Base-by-base conservation (phyloP, 2,329 filamentous ascomycete species). In the Waltergamsia citrina region DNA sequence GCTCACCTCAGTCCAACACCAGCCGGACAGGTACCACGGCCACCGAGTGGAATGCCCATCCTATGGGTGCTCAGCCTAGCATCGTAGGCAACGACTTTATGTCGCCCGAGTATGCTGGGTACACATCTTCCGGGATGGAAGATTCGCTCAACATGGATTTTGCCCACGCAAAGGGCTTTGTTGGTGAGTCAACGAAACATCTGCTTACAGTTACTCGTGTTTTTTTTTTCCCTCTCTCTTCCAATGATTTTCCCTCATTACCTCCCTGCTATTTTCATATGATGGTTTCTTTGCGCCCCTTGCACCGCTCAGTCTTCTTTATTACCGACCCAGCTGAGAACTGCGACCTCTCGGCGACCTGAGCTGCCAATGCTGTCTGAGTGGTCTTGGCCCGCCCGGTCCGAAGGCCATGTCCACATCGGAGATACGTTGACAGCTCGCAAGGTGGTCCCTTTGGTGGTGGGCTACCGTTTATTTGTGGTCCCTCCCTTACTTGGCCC, bases 1-100 rank as follows among this genome's bases (percentile, higher is more conserved):
- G 77, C 37, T 84, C 79, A 16, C 79, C 79, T 18, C 73, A 76
- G 46, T 78, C 77, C 2, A 69, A 71, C 41, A 68, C 72, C 47
- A 68, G 69, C 36, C 71, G 72, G 43, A 56, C 70, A 42, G 71
- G 21, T 23, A 20, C 71, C 40, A 62, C 64, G 46, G 66, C 74
- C 33, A 64, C 75, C 29, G 72, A 77, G 39, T 83, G 77, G 74
- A 55, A 66, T 43, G 56, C 63, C 15, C 48, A 52, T 33, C 69
- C 69, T 34, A 59, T 82, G 29, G 29, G 29, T 6, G 17, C 29
- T 6, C 74, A 70, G 43, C 78, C 79, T 20, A 61, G 66, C 48
- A 81, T 85, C 41, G 72, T 83, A 33, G 67, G 69, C 44, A 63
- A 70, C 39, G 62, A 66, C 49, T 70, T 69, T 51, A 62, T 71